A percentile compares a stretch with the other conserved stretches of the same genome.
Conservation (phyloP, 441 rosid genomes). For the Isatis lusitanica region DNA sequence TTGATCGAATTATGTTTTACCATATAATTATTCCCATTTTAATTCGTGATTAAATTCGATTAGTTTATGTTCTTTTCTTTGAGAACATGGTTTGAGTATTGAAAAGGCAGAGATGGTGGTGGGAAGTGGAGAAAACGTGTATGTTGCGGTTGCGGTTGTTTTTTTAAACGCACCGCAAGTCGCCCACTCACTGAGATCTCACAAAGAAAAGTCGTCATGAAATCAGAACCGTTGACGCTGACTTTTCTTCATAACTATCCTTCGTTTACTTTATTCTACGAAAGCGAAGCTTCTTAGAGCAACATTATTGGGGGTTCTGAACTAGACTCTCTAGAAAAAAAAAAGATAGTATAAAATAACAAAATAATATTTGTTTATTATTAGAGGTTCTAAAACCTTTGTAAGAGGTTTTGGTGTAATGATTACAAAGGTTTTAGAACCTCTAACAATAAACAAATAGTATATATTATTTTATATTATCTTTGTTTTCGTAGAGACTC, state of each 20-base stretch:
- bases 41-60: not conserved
- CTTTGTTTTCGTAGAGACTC: too few species aligned
- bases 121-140: constrained; percentile 6
- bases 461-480: too few species aligned
- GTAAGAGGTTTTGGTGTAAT: too few species aligned
- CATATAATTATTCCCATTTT: not conserved
- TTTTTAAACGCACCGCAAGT: not conserved
- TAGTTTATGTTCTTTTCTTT: not conserved
- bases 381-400: too few species aligned
- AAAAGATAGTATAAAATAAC: too few species aligned
- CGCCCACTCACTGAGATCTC: not conserved
- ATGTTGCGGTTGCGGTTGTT: not conserved
- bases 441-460: too few species aligned
- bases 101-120: not conserved
- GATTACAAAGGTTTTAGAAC: too few species aligned
- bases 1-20: not conserved
- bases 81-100: not conserved
- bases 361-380: too few species aligned
- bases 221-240: constrained; percentile 11
- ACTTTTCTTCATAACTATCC: constrained; percentile 1
- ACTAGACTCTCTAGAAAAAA: too few species aligned
- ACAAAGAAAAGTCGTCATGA: constrained; percentile 22
- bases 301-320: too few species aligned
- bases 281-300: constrained; percentile 10
- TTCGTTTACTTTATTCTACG: not conserved